Evolutionary conservation across 352 stramenopile species (phyloP).

Genomic region (Phytophthora tubulina): DNA sequence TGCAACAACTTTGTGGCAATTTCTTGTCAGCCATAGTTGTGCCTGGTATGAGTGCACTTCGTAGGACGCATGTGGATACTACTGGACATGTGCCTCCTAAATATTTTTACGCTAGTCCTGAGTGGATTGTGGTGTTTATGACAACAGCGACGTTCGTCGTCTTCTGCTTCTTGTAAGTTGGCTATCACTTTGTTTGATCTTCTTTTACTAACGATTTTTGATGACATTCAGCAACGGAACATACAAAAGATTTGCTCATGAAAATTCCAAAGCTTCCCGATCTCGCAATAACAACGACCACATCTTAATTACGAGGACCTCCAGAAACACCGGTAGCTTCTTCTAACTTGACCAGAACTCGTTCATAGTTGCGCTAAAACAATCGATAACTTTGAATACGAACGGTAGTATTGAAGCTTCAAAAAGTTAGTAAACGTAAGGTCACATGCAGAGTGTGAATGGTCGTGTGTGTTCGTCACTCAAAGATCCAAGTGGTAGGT

Average conservation of each 20-base stretch:
- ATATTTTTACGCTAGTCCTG: constrained; percentile 65
- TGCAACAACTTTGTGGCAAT: constrained; percentile 84
- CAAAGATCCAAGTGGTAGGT: neutral
- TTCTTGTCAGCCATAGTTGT: constrained; percentile 75
- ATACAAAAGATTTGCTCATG: constrained; percentile 64
- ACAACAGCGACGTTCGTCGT: constrained; percentile 51
- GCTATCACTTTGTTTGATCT: neutral
- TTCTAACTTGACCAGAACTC: constrained; percentile 9
- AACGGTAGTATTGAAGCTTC: neutral
- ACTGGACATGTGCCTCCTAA: constrained; percentile 55
- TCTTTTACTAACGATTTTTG: neutral
- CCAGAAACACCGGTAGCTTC: constrained; percentile 30
- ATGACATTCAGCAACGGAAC: constrained; percentile 49
- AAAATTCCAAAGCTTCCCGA: constrained; percentile 24
- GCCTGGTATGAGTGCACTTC: constrained; percentile 57
- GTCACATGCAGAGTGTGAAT: neutral
- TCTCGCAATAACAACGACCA: constrained; percentile 15
- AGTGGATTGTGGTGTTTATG: constrained; percentile 66
- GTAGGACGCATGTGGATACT: constrained; percentile 51
- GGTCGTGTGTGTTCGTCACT: neutral
- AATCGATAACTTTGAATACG: neutral
- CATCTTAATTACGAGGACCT: constrained; percentile 20
- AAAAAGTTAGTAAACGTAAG: neutral
- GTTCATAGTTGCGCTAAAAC: neutral
- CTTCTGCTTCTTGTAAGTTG: constrained; percentile 70